phyloP scores from a whole-genome alignment of 1,139 yeast genomes.

The Diutina scorzettiae region DNA sequence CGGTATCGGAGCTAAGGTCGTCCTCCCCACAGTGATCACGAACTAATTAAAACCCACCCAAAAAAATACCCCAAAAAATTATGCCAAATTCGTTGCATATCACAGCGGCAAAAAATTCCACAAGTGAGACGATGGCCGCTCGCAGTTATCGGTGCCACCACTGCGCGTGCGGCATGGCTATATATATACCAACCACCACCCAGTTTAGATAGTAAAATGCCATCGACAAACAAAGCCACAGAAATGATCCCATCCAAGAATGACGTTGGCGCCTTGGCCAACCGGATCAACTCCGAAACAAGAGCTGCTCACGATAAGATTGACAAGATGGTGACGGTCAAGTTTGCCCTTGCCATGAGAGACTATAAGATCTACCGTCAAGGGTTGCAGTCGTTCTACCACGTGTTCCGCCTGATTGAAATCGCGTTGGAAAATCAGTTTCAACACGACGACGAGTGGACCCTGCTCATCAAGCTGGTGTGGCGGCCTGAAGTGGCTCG shows the following conservation, averaged over 20 bases:
- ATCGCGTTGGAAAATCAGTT: constrained; percentile 37
- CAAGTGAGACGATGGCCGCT: too few relatives aligned
- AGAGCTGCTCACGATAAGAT: constrained; percentile 54
- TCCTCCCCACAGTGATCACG: too few relatives aligned
- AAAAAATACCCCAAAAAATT: too few relatives aligned
- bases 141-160: not conserved
- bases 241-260: constrained; percentile 61
- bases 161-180: not conserved
- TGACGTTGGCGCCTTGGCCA: constrained; percentile 73
- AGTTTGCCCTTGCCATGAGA: constrained; percentile 64
- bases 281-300: constrained; percentile 65
- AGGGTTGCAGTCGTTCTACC: constrained; percentile 69
- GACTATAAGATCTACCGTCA: constrained; percentile 71
- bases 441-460: constrained; percentile 20
- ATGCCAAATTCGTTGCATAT: too few relatives aligned
- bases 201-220: not conserved
- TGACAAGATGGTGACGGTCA: constrained; percentile 56
- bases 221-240: constrained; percentile 8
- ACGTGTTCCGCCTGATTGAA: constrained; percentile 63
- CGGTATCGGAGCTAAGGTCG: too few relatives aligned
- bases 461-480: constrained; percentile 34
- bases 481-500: constrained; percentile 70
- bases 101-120: too few relatives aligned
- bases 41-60: too few relatives aligned
- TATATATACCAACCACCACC: not conserved